Base-by-base conservation (phyloP, 2,329 filamentous ascomycete species). In the Colletotrichum sp. region DNA sequence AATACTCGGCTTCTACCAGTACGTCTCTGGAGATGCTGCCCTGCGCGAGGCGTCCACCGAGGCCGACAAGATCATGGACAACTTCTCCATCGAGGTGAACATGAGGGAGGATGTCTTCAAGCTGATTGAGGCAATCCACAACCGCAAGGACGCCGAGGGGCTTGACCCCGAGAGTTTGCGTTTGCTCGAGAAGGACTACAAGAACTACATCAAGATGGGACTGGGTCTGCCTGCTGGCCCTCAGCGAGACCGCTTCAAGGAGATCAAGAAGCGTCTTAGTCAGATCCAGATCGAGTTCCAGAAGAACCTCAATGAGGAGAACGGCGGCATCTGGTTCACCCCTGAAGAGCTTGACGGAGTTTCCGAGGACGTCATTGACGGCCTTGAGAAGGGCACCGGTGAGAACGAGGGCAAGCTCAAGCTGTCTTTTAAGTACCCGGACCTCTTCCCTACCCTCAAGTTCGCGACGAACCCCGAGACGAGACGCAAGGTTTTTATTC, bases 21-120 rank as follows among this genome's bases (percentile, higher is more conserved):
- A 95, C 78, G 94, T 96, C 5, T 95, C 93, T 22, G 90, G 89
- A 1, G 89, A 95, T 80, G 89, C 90, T 77, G 90, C 89, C 70
- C 88, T 97, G 63, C 91, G 95, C 44, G 92, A 95, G 85, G 94
- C 94, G 16, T 95, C 93, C 4, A 94, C 92, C 77, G 92, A 96
- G 82, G 93, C 95, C 0, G 93, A 95, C 83, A 93, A 93, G 85
- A 86, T 95, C 77, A 91, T 95, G 86, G 92, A 95, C 80, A 93
- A 96, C 79, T 96, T 95, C 81, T 86, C 88, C 71, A 96, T 96
- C 79, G 95, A 97, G 85, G 91, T 92, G 71, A 91, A 89, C 81
- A 96, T 96, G 94, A 91, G 95, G 69, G 94, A 96, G 85, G 95
- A 97, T 80, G 90, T 96, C 75, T 97, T 95, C 88, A 88, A 89